Percentiles rank a stretch among this genome's conserved stretches.
Conservation (phyloP, 805 yeast species). For the Myxozyma sirexii region DNA sequence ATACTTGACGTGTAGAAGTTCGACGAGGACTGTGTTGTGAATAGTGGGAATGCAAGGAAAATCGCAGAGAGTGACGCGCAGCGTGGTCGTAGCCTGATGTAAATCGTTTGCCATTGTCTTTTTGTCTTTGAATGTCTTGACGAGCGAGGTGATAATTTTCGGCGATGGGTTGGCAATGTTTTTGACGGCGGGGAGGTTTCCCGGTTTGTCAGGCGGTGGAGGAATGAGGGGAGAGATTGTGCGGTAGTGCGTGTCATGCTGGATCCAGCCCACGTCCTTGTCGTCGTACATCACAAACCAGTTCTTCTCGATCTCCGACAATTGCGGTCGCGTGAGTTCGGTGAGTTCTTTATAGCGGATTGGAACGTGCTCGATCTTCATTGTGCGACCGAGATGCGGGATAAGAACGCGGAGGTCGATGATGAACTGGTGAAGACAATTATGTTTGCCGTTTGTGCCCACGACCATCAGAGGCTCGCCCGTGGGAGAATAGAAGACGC, state of each 20-base stretch:
- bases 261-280: constrained; percentile 9
- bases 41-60: constrained; percentile 32
- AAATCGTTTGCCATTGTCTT: constrained; percentile 9
- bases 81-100: constrained; percentile 25
- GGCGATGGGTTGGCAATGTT: not conserved
- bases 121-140: not conserved
- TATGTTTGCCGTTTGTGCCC: constrained; percentile 27
- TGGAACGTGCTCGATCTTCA: constrained; percentile 18
- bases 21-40: constrained; percentile 26
- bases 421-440: constrained; percentile 23
- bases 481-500: constrained; percentile 27
- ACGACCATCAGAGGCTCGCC: constrained; percentile 33
- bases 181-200: not conserved
- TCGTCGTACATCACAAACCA: constrained; percentile 30
- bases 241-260: constrained; percentile 18
- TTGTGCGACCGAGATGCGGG: constrained; percentile 16
- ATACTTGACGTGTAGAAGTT: constrained; percentile 24
- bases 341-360: constrained; percentile 19
- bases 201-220: not conserved
- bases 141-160: constrained; percentile 2
- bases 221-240: constrained; percentile 7
- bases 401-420: constrained; percentile 26
- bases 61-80: constrained; percentile 28
- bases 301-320: constrained; percentile 23
- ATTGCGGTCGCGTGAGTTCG: constrained; percentile 16